Evolutionary conservation across 1,284 basidiomycete species (phyloP).

Genomic region (Heterobasidion irregulare): DNA sequence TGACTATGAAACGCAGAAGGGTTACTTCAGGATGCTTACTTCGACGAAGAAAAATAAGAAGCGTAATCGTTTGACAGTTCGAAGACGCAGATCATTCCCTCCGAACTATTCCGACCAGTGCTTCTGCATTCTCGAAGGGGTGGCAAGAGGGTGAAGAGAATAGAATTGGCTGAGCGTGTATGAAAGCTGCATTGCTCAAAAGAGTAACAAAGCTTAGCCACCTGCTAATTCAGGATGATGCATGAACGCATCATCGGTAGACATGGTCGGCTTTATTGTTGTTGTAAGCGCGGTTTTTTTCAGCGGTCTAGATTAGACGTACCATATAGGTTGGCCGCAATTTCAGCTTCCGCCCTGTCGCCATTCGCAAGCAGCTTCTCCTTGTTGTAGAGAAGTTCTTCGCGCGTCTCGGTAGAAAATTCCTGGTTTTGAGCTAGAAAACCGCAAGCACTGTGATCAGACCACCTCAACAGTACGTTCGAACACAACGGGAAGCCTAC

Average conservation of each 20-base stretch:
- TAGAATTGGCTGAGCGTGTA: no score
- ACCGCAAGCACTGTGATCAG: conserved; percentile 4
- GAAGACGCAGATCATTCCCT: no score
- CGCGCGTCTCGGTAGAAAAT: conserved; percentile 95
- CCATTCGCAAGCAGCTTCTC: conserved; percentile 95
- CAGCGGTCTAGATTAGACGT: conserved; percentile 20
- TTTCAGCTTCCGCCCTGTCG: conserved; percentile 93
- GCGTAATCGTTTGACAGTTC: no score
- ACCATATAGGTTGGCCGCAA: conserved; percentile 89
- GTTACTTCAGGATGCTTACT: neutral
- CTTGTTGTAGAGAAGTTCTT: conserved; percentile 99
- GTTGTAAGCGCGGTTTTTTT: conserved; percentile 10
- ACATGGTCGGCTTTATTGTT: conserved; percentile 47
- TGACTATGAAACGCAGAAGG: neutral
- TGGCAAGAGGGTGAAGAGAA: no score
- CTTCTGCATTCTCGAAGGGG: no score
- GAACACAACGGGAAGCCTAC: conserved; percentile 41
- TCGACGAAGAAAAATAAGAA: neutral
- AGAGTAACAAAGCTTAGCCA: neutral
- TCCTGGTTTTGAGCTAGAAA: conserved; percentile 86
- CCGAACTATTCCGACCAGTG: no score
- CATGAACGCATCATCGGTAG: conserved; percentile 36
- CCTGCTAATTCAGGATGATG: neutral
- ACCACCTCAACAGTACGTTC: neutral
- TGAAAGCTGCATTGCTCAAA: neutral